phyloP scores from a whole-genome alignment of 2,329 filamentous ascomycete genomes.

The Hypoxylon sp. region DNA sequence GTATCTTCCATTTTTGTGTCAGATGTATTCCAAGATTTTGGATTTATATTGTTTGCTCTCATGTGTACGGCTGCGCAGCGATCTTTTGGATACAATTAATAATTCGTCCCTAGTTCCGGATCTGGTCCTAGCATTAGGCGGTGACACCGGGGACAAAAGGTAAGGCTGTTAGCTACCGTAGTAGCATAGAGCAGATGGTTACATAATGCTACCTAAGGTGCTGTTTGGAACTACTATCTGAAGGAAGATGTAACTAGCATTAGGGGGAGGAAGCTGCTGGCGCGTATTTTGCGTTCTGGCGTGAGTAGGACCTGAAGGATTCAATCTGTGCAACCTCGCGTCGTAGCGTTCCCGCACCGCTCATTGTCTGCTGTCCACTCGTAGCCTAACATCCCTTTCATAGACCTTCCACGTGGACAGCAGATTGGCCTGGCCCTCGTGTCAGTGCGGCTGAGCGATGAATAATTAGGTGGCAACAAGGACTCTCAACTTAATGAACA shows the following conservation, averaged over 20 bases:
- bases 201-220: not conserved
- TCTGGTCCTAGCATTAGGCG: slow-evolving; percentile 2
- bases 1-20: slow-evolving; percentile 1
- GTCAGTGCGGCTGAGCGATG: slow-evolving; percentile 37
- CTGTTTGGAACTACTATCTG: slow-evolving; percentile 11
- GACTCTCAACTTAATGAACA: slow-evolving; percentile 17
- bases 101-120: not conserved
- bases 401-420: slow-evolving; percentile 40
- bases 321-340: slow-evolving; percentile 38
- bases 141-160: slow-evolving; percentile 14
- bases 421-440: slow-evolving; percentile 23
- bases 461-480: slow-evolving; percentile 33
- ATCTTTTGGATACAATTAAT: slow-evolving; percentile 11
- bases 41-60: slow-evolving; percentile 12
- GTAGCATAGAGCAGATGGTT: slow-evolving; percentile 4
- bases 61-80: slow-evolving; percentile 2
- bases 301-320: slow-evolving; percentile 37
- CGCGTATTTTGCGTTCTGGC: slow-evolving; percentile 23
- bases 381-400: slow-evolving; percentile 23
- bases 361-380: slow-evolving; percentile 22
- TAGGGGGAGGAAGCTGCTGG: slow-evolving; percentile 15
- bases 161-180: slow-evolving; percentile 14
- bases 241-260: slow-evolving; percentile 19
- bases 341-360: slow-evolving; percentile 27
- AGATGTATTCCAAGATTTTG: slow-evolving; percentile 7